Base-by-base conservation (phyloP, 441 rosid species). In the Erodium moschatum region DNA sequence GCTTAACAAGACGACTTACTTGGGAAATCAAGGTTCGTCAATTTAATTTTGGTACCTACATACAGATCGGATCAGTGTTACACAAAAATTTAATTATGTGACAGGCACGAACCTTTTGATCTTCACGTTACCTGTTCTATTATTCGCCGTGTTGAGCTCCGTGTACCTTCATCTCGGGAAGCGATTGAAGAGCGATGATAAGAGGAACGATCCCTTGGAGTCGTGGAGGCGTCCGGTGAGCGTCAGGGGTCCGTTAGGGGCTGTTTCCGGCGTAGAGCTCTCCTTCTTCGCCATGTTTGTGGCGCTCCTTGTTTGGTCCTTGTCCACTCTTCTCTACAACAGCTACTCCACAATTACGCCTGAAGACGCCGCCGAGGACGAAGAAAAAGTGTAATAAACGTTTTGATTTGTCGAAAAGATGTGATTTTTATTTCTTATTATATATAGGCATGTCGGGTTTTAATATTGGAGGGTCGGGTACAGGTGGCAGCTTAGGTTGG, bases 201-300 rank as follows among this genome's bases (percentile, higher is more conserved):
- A 12, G 56, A 66, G 42, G 46, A 72, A 33, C 61, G 56, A 69
- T 3, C 10, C 24, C 13, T 10, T 62, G 69, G 76, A 66, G 38
- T 11, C 24, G 56, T 80, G 78, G 82, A 81, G 68, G 79, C 77
- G 58, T 64, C 88, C 89, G 42, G 73, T 83, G 81, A 60, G 82
- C n/a, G 86, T 82, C 72, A 85, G 73, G 48, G 94, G 91, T 4
- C 91, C 91, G 2, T 67, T 85, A 0, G 94, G 94, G 70, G 80
- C 86, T 24, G 89, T 86, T 61, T 80, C 89, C 2, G 68, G 73
- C 70, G 73, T 73, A n/a, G 94, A 88, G 73, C 19, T 86, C 10
- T 54, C 76, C 50, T 82, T 86, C 67, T 73, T 85, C 38, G 20
- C 70, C 19, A 86, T 85, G 91, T 81, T 88, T 69, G 19, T 84